phyloP scores from a whole-genome alignment of 208 protist species.

The Leishmania gerbilli region DNA sequence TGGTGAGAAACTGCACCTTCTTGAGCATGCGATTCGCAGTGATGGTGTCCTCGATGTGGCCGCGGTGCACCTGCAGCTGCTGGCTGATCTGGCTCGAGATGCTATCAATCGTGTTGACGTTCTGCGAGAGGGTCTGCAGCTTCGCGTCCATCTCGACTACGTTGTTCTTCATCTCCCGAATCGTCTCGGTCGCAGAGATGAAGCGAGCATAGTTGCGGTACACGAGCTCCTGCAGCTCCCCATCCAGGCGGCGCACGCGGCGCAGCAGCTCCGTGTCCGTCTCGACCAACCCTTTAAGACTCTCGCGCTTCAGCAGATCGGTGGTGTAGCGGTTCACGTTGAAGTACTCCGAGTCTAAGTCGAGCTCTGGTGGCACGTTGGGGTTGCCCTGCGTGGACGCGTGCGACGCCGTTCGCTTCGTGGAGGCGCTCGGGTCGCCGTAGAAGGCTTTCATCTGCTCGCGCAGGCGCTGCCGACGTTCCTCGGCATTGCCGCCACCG shows the following conservation, averaged over 20 bases:
- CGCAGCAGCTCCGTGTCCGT: constrained; percentile 79
- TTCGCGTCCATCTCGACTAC: constrained; percentile 91
- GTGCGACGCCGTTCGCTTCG: constrained; percentile 14
- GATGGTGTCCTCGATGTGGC: constrained; percentile 75
- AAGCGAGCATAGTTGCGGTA: constrained; percentile 99
- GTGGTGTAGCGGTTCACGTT: constrained; percentile 81
- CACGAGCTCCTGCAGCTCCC: constrained; percentile 98
- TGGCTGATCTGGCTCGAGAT: constrained; percentile 62
- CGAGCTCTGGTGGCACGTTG: constrained; percentile 60
- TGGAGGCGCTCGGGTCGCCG: constrained; percentile 49
- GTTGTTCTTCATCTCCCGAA: constrained; percentile 92
- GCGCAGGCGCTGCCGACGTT: constrained; percentile 64
- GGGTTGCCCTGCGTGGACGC: constrained; percentile 16
- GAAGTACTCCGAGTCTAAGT: constrained; percentile 88
- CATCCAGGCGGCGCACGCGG: constrained; percentile 85
- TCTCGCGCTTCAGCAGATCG: constrained; percentile 70
- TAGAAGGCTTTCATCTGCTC: constrained; percentile 88
- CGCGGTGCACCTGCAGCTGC: constrained; percentile 66
- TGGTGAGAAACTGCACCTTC: constrained; percentile 85
- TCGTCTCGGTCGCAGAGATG: constrained; percentile 98
- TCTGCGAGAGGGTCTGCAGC: constrained; percentile 71
- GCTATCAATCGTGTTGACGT: constrained; percentile 72
- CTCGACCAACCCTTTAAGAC: constrained; percentile 78
- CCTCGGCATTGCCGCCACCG: constrained; percentile 20
- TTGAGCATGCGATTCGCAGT: constrained; percentile 71